Evolutionary conservation across 768 basidiomycete species (phyloP), one percentile per base, ranked within the genome.

Genomic region (Lactifluus pinguis): DNA sequence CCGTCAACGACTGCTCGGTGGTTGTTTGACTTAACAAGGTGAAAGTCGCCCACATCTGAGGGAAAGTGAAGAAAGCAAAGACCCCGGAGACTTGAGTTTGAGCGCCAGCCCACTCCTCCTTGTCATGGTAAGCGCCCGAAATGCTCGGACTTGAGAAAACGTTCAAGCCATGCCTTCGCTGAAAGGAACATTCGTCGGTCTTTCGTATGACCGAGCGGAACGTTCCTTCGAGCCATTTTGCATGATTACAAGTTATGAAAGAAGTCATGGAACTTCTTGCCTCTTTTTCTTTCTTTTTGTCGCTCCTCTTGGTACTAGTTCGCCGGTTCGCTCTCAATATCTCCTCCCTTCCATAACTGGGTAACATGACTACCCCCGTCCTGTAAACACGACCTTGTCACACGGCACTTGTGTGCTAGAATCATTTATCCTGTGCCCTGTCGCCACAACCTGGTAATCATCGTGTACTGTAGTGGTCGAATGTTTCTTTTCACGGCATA

Each of bases 151-250:
- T 57, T 57, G 56, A 45, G 32, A 50, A 60, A 47, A 49, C 51
- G 51, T 38, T 11, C 44, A 39, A 10, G 45, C 19, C 44, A 47
- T 29, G 19, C 53, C 58, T 54, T 55, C 34, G 42, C 47, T 52
- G 45, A 19, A 49, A 57, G 47, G 55, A 62, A 62, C 50, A 57
- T 62, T 62, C 60, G 55, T 41, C 55, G 39, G 47, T 38, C 41
- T 60, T 54, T 29, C 49, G 42, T 39, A 52, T 47, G 42, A 61
- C 60, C 55, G 36, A n/a, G 25, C 52, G 61, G 61, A 62, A 62
- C 56, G 61, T 58, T 56, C 60, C 55, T 34, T 49, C 6, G 36
- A 49, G 52, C 47, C 11, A 25, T 45, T 42, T 39, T 25, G 19
- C 42, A 50, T 25, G 42, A 44, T 55, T 41, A 14, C 15, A 49